Evolutionary conservation across 129 eudicot species (phyloP), one percentile per base, ranked within the genome.

Genomic region (Dittrichia graveolens): DNA sequence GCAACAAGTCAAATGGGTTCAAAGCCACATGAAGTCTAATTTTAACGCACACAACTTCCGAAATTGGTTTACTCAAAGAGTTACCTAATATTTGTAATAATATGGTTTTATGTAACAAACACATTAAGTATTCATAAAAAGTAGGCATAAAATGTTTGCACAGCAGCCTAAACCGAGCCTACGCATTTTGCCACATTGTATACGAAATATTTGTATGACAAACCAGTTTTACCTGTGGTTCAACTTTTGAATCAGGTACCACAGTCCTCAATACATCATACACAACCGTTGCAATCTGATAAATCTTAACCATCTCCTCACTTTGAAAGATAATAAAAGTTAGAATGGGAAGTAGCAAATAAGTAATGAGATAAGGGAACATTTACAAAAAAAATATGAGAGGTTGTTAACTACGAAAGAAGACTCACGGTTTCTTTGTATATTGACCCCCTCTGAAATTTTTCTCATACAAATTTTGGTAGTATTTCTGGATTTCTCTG

Each of bases 241-340:
- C 99, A 67, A 90, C 52, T 78, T 82, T 90, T 58, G 80, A 7
- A 42, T 72, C 1, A 61, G 96, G 99, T 14, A 90, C 96, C 50
- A 95, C 91, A 3, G 97, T 86, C 79, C 64, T 83, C 79, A 95
- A 79, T 69, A 95, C 97, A 78, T 91, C 99, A 81, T 95, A 91
- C 83, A 95, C 66, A 48, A 95, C 99, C 7, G 88, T 74, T 43
- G 99, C 97, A 83, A 86, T 95, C 77, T 88, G 99, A 83, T 78
- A 83, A 50, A 79, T 81, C 87, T 95, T 95, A 50, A 96, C 95
- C 96, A 95, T 88, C 85, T 88, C 94, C 78, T 86, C 97, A 78
- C 99, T 95, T 77, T 6, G 71, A 69, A 47, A 61, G 44, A 57
- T 43, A 13, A 38, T 24, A 75, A 24, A 52, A 47, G 10, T 49